Conservation (phyloP, 1,284 basidiomycete genomes). For the Leccinum pachyderme region DNA sequence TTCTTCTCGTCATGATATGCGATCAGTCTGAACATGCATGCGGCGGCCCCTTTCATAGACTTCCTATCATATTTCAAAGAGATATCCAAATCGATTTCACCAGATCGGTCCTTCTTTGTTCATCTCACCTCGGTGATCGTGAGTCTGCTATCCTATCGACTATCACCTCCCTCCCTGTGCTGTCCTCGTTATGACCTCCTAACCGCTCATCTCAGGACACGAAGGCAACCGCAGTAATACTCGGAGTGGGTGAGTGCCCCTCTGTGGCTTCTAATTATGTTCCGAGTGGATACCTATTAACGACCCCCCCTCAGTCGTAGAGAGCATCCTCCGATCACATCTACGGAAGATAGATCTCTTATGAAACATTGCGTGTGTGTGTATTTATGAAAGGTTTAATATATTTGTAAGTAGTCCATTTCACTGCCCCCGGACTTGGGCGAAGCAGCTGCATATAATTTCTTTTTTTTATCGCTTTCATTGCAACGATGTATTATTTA, state of each 20-base stretch:
- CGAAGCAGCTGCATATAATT: neutral
- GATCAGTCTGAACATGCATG: conserved; percentile 10
- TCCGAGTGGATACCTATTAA: conserved; percentile 10
- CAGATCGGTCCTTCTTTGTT: conserved; percentile 63
- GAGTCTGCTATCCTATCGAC: conserved; percentile 17
- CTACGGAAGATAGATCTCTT: conserved; percentile 34
- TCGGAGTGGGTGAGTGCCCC: conserved; percentile 51
- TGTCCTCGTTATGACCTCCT: conserved; percentile 7
- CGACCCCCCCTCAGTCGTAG: conserved; percentile 31
- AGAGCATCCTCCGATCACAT: conserved; percentile 34
- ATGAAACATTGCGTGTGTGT: conserved; percentile 10
- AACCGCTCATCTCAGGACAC: conserved; percentile 50
- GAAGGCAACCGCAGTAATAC: conserved; percentile 61
- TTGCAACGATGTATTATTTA: neutral
- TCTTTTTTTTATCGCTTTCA: neutral
- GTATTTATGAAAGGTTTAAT: conserved; percentile 5
- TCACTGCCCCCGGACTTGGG: neutral
- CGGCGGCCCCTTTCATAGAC: conserved; percentile 39
- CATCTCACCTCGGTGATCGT: conserved; percentile 76
- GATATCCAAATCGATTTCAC: conserved; percentile 56
- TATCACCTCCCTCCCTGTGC: conserved; percentile 6
- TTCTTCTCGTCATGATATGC: neutral
- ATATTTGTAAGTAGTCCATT: neutral
- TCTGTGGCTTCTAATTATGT: neutral
- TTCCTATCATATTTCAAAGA: conserved; percentile 68